A percentile compares a stretch with the other conserved stretches of the same genome.
Evolutionary conservation across 495 filamentous ascomycete genomes (phyloP).

Genomic region (Darksidea phi): DNA sequence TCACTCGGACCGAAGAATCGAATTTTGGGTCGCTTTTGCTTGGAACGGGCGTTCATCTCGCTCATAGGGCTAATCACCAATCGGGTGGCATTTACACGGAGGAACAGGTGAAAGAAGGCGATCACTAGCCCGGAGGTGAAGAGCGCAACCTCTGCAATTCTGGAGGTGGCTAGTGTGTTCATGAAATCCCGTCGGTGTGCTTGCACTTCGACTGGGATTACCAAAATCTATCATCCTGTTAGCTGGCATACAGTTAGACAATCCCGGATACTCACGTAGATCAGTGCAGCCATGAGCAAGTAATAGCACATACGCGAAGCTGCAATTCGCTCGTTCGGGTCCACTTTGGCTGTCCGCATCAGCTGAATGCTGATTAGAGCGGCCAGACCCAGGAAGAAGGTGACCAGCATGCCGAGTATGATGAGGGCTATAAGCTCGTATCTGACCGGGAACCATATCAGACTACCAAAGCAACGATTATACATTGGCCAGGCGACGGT

Average conservation of each 20-base stretch:
- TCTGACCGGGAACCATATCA: slow-evolving; percentile 33
- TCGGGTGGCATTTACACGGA: slow-evolving; percentile 35
- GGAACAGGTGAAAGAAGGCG: slow-evolving; percentile 37
- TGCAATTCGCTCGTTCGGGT: slow-evolving; percentile 39
- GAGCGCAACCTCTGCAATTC: slow-evolving; percentile 35
- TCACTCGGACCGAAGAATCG: slow-evolving; percentile 37
- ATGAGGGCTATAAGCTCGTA: slow-evolving; percentile 30
- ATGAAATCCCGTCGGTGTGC: slow-evolving; percentile 28
- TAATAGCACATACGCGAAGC: slow-evolving; percentile 39
- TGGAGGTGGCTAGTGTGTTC: slow-evolving; percentile 26
- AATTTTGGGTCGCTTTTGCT: slow-evolving; percentile 28
- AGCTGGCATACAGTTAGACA: neutral
- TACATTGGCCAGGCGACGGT: slow-evolving; percentile 30
- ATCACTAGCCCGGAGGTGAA: slow-evolving; percentile 33
- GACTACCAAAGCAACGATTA: slow-evolving; percentile 30
- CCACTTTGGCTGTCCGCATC: slow-evolving; percentile 30
- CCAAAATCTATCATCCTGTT: slow-evolving; percentile 25
- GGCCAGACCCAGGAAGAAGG: slow-evolving; percentile 27
- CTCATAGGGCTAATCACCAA: slow-evolving; percentile 35
- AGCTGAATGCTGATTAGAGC: slow-evolving; percentile 36
- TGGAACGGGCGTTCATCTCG: slow-evolving; percentile 1
- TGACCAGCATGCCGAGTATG: slow-evolving; percentile 22
- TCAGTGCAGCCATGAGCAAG: slow-evolving; percentile 19
- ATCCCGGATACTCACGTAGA: slow-evolving; percentile 29
- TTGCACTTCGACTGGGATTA: slow-evolving; percentile 37